A percentile compares a stretch with the other conserved stretches of the same genome.
phyloP scores from a whole-genome alignment of 169 alveolate genomes.

The Plasmodium billcollinsi region DNA sequence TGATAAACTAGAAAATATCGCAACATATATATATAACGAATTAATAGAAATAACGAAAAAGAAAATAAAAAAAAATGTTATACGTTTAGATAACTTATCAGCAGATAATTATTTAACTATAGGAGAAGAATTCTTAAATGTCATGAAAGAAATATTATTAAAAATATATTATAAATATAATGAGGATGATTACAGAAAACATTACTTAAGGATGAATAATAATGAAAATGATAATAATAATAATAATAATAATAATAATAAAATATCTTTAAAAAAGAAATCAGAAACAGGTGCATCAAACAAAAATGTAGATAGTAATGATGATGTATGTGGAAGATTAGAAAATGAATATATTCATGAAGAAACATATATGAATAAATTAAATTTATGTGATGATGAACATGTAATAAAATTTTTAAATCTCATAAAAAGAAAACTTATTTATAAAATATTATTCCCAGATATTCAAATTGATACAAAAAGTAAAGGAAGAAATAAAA shows the following conservation, averaged over 20 bases:
- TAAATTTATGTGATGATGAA: conserved; percentile 36
- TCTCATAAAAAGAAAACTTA: conserved; percentile 38
- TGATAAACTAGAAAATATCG: conserved; percentile 35
- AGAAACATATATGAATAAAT: neutral
- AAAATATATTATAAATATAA: conserved; percentile 16
- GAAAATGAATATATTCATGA: neutral
- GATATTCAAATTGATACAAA: conserved; percentile 33
- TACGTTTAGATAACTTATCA: conserved; percentile 20
- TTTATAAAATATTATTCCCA: conserved; percentile 44
- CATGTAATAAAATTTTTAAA: conserved; percentile 23
- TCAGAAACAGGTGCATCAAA: neutral
- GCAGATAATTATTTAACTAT: conserved; percentile 12
- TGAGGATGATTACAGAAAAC: conserved; percentile 2
- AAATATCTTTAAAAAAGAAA: neutral
- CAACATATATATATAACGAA: conserved; percentile 40
- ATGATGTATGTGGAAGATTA: neutral
- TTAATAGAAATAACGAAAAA: conserved; percentile 64
- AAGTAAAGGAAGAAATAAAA: conserved; percentile 63
- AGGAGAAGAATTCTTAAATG: conserved; percentile 67
- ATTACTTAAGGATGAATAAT: neutral
- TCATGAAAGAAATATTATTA: conserved; percentile 31
- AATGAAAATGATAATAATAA: neutral
- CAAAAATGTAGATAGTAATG: neutral
- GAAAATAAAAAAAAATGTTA: conserved; percentile 50
- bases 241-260: neutral